Conservation (phyloP, 192 early-diverging fungal species). For the Coemansia sp. region DNA sequence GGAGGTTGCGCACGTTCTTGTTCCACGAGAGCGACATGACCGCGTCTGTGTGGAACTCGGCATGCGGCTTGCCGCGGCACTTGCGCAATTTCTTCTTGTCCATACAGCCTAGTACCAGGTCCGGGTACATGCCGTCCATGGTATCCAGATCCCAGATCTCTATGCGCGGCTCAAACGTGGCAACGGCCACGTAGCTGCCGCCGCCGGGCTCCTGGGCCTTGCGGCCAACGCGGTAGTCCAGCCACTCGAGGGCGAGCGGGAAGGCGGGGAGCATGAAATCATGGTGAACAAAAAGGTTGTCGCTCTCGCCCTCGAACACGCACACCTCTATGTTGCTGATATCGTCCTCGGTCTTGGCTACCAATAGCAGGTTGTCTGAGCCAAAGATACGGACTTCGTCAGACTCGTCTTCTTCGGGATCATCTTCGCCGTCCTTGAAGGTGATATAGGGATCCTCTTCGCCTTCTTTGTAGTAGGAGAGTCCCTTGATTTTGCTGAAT, state of each 20-base stretch:
- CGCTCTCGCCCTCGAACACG: slow-evolving; percentile 75
- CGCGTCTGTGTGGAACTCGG: slow-evolving; percentile 90
- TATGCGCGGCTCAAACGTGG: slow-evolving; percentile 96
- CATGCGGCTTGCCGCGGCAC: slow-evolving; percentile 54
- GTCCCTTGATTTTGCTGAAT: slow-evolving; percentile 83
- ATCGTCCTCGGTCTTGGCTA: slow-evolving; percentile 96
- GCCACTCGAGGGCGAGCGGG: slow-evolving; percentile 93
- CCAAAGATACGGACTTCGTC: slow-evolving; percentile 77
- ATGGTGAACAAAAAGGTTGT: slow-evolving; percentile 96
- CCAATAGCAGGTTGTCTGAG: slow-evolving; percentile 85
- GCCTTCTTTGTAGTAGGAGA: slow-evolving; percentile 80
- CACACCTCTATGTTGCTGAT: slow-evolving; percentile 95
- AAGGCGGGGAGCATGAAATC: slow-evolving; percentile 97
- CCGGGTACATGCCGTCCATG: slow-evolving; percentile 88
- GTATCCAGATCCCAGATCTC: slow-evolving; percentile 98
- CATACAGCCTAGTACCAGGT: slow-evolving; percentile 73
- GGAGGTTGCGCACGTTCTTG: slow-evolving; percentile 60
- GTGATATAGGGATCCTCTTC: slow-evolving; percentile 86
- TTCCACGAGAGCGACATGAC: slow-evolving; percentile 97
- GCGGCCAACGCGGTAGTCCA: slow-evolving; percentile 82
- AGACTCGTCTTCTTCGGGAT: slow-evolving; percentile 63
- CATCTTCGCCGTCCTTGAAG: slow-evolving; percentile 59
- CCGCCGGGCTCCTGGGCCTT: slow-evolving; percentile 55
- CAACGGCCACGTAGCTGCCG: slow-evolving; percentile 94
- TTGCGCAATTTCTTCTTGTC: slow-evolving; percentile 38